Conservation (phyloP, 768 basidiomycete species). For the Boletus vermiculosoides region DNA sequence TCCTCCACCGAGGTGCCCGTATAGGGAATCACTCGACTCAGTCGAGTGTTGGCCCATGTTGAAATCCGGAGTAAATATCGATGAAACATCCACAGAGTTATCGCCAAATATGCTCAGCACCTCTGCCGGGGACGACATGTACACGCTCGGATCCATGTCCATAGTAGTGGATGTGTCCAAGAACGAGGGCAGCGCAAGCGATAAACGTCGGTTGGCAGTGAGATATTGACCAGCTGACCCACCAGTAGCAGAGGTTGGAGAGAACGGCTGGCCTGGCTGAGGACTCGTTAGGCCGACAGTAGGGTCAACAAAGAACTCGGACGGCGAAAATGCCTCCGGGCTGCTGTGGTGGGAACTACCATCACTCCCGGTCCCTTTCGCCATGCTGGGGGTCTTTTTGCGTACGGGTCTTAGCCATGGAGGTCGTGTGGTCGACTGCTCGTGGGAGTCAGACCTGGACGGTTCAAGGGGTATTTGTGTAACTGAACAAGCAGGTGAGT, state of each 20-base stretch:
- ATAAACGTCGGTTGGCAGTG: slow-evolving; percentile 21
- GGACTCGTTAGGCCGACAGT: slow-evolving; percentile 22
- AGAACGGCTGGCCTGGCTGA: slow-evolving; percentile 25
- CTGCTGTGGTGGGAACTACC: slow-evolving; percentile 48
- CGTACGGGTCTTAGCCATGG: slow-evolving; percentile 90
- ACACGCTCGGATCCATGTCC: slow-evolving; percentile 52
- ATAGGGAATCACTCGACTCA: slow-evolving; percentile 29
- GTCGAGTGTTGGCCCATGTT: slow-evolving; percentile 24
- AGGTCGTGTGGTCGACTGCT: slow-evolving; percentile 53
- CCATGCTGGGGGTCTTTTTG: slow-evolving; percentile 60
- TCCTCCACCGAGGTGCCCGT: slow-evolving; percentile 25
- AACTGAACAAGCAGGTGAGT: slow-evolving; percentile 41
- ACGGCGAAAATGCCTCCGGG: slow-evolving; percentile 63
- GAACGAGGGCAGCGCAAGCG: slow-evolving; percentile 28
- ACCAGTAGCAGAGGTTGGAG: slow-evolving; percentile 19
- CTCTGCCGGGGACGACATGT: slow-evolving; percentile 54
- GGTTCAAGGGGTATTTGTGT: slow-evolving; percentile 87
- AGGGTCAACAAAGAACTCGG: slow-evolving; percentile 62
- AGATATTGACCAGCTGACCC: slow-evolving; percentile 25
- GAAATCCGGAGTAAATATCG: slow-evolving; percentile 35
- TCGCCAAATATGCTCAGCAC: slow-evolving; percentile 63
- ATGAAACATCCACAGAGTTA: slow-evolving; percentile 34
- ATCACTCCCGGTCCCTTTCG: slow-evolving; percentile 45
- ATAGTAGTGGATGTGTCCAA: slow-evolving; percentile 33
- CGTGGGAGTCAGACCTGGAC: slow-evolving; percentile 49